Base-by-base conservation (phyloP, 139 green algal species). In the Volvox reticuliferus region DNA sequence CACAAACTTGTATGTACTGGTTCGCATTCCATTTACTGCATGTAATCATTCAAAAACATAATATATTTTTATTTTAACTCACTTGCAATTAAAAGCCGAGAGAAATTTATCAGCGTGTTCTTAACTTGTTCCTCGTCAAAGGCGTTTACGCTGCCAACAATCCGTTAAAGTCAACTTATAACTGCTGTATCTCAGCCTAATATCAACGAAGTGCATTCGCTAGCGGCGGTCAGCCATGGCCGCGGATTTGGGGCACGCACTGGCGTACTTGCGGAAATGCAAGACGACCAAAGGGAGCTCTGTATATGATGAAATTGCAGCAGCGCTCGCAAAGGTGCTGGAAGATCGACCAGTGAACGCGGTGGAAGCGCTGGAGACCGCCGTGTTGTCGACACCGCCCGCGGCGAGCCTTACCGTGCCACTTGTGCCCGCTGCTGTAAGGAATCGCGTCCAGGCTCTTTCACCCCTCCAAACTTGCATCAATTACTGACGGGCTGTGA, bases 191-290 rank as follows among this genome's bases (percentile, higher is more conserved):
- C 44, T 55, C 9, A 55, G 9, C 9, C 9, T 55, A 55, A 55
- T 55, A 55, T 55, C 9, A 9, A 55, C 44, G 9, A 55, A 55
- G 44, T 79, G 12, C 71, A 35, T 79, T 79, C 21, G 26, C 26
- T 79, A 79, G 71, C 26, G 6, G 71, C 71, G 71, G 71, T 79
- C 71, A 68, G 78, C 71, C 71, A 90, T 90, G 86, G 86, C 86
- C 86, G 86, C 86, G 86, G 86, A 90, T 76, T 44, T 90, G n/a
- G 86, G 86, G n/a, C 61, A 86, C 12, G 87, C 87, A 2, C 33
- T 91, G 32, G 61, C 75, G 0, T 91, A 85, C 76, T 35, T 91
- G 61, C 61, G n/a, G 16, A 44, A 79, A 50, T 32, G 17, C 61
- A 91, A 86, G 37, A 77, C 87, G 3, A 91, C 87, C 20, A 67